These are phyloP conservation scores for Penicillium sp. DNA, from an alignment of 2,329 filamentous ascomycete genomes.

Conservation along the genomic window DNA sequence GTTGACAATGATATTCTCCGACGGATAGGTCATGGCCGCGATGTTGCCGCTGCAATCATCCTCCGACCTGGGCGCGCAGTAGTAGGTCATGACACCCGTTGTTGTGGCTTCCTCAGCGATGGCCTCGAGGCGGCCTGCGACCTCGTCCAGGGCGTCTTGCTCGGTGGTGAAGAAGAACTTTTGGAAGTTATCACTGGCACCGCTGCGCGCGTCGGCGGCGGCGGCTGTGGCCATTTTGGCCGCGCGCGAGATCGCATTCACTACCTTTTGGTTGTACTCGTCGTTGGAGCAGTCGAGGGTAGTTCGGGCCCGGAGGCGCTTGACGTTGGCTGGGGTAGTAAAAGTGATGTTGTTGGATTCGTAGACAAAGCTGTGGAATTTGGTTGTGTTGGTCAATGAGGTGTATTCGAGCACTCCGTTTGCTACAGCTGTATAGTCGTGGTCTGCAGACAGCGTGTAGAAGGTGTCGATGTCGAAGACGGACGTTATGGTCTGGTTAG, in stretches of 20 bases:
- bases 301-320: constrained; percentile 4
- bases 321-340: constrained; percentile 4
- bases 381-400: neutral
- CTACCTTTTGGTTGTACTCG: constrained; percentile 14
- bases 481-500: constrained; percentile 20
- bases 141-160: constrained; percentile 13
- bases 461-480: constrained; percentile 19
- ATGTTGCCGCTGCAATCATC: constrained; percentile 21
- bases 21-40: constrained; percentile 22
- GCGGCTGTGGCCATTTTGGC: constrained; percentile 18
- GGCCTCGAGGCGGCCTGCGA: constrained; percentile 19
- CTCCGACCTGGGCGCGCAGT: constrained; percentile 15
- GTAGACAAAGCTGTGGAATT: constrained; percentile 12
- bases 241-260: constrained; percentile 14
- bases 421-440: constrained; percentile 16
- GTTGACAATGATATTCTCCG: constrained; percentile 18
- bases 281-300: constrained; percentile 16
- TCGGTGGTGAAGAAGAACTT: constrained; percentile 20
- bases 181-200: constrained; percentile 13
- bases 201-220: constrained; percentile 19
- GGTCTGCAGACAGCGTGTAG: constrained; percentile 16
- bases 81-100: constrained; percentile 18
- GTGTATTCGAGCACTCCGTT: constrained; percentile 18
- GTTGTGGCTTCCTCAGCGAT: constrained; percentile 19
- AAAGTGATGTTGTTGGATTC: constrained; percentile 17